Conservation (phyloP, 2,329 filamentous ascomycete genomes). For the Epichloe aotearoae region DNA sequence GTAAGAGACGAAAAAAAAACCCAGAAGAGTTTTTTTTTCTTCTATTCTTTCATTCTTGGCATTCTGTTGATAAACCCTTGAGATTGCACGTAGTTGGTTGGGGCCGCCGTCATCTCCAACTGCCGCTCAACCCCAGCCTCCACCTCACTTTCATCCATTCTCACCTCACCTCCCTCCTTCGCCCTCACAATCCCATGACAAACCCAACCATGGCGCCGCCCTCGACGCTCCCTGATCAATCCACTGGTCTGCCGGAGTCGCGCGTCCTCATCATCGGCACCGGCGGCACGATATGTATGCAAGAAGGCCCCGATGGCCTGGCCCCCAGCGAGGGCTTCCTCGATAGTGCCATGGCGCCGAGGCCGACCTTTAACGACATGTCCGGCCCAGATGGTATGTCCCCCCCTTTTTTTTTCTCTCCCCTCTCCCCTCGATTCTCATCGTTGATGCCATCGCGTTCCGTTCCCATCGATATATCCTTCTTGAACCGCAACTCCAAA, state of each 20-base stretch:
- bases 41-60: no score
- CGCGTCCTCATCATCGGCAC: conserved; percentile 84
- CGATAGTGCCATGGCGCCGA: conserved; percentile 66
- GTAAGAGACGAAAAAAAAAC: neutral
- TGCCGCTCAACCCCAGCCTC: neutral
- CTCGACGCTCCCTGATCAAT: neutral
- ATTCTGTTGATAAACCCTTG: no score
- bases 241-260: conserved; percentile 48
- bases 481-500: neutral
- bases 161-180: neutral
- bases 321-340: conserved; percentile 72
- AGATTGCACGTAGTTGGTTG: no score
- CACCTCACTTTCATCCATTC: neutral
- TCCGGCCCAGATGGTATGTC: conserved; percentile 11
- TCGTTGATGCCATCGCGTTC: neutral
- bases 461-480: no score
- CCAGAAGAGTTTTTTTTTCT: no score
- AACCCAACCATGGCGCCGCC: conserved; percentile 9
- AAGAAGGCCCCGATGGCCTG: conserved; percentile 64
- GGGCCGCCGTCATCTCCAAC: no score
- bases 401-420: neutral
- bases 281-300: conserved; percentile 85
- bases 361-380: conserved; percentile 73
- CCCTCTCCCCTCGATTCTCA: neutral
- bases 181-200: neutral